A percentile compares a stretch with the other conserved stretches of the same genome.
These are phyloP conservation scores for Chrysopogon serrulatus DNA, from an alignment of 176 grass and related monocot species.

Conservation along the genomic window DNA sequence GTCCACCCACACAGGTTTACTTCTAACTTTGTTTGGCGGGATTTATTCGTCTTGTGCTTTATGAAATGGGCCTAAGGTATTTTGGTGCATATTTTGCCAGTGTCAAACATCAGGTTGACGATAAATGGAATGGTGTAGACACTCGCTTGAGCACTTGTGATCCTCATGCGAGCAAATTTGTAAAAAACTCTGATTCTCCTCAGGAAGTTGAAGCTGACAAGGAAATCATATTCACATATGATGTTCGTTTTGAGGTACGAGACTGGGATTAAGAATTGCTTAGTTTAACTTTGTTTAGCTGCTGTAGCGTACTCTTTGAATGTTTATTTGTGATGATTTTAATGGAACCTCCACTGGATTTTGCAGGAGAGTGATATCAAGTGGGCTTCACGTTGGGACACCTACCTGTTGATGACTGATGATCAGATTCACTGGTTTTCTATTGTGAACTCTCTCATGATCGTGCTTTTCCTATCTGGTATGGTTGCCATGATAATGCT, in stretches of 20 bases:
- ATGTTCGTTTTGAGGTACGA: conserved; percentile 56
- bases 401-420: conserved; percentile 67
- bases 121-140: conserved; percentile 40
- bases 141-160: conserved; percentile 66
- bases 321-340: not conserved
- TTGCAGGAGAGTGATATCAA: conserved; percentile 60
- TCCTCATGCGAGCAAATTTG: conserved; percentile 48
- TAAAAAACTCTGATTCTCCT: conserved; percentile 31
- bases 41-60: not conserved
- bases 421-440: conserved; percentile 80
- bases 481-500: conserved; percentile 87
- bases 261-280: not conserved
- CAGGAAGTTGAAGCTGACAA: conserved; percentile 48
- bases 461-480: conserved; percentile 62
- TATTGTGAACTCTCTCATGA: conserved; percentile 71
- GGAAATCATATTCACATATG: conserved; percentile 67
- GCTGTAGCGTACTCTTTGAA: conserved; percentile 3
- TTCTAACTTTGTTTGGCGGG: not conserved
- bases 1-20: conserved; percentile 50
- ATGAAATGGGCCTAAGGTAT: conserved; percentile 19
- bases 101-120: conserved; percentile 45
- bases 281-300: not conserved
- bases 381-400: conserved; percentile 76
- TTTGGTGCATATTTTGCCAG: conserved; percentile 30
- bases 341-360: not conserved